Evolutionary conservation across 148 eudicot species (phyloP).

Genomic region (Persicaria tinctoria): DNA sequence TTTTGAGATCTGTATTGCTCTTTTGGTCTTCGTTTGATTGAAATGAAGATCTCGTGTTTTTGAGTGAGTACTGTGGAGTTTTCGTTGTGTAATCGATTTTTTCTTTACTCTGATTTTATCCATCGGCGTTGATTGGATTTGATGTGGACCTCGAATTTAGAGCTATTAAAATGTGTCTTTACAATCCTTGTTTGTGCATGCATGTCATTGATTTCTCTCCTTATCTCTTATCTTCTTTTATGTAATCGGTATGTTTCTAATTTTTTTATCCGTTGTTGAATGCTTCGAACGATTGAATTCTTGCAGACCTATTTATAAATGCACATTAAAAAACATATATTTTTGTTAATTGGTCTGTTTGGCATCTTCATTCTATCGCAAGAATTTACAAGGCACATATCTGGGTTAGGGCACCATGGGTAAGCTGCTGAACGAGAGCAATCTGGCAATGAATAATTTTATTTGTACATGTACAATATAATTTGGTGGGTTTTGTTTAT

Average conservation of each 20-base stretch:
- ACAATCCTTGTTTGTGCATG: neutral
- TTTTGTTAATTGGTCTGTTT: neutral
- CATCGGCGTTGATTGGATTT: neutral
- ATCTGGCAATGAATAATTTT: too few species aligned
- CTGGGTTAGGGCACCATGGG: too few species aligned
- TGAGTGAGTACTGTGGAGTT: neutral
- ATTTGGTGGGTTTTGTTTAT: too few species aligned
- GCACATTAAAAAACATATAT: neutral
- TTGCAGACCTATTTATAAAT: neutral
- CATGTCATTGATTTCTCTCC: neutral
- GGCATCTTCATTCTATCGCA: neutral
- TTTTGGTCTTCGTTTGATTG: neutral
- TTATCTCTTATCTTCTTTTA: neutral
- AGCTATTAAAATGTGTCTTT: neutral
- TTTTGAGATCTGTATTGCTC: conserved; percentile 7
- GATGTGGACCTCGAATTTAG: neutral
- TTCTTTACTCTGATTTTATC: neutral
- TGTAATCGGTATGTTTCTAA: neutral
- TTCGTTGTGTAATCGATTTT: neutral
- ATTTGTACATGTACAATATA: too few species aligned
- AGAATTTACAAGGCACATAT: neutral
- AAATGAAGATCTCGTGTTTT: neutral
- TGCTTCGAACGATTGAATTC: neutral
- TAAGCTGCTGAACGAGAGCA: too few species aligned
- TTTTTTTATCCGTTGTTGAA: neutral